Evolutionary conservation across 352 stramenopile genomes (phyloP).

Genomic region (Aphanomyces astaci): DNA sequence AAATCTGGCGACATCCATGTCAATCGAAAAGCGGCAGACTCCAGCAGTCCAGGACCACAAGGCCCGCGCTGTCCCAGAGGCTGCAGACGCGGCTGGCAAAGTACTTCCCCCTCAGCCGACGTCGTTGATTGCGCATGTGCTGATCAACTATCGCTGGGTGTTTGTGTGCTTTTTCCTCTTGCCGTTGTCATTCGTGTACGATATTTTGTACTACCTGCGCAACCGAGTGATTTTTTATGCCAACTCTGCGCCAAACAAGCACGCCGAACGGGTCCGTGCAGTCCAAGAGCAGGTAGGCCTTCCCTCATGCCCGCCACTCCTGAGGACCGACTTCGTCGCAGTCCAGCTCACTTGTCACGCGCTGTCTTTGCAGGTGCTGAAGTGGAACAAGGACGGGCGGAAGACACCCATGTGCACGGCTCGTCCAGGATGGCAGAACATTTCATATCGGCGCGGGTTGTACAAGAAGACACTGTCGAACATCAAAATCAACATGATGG

Average conservation of each 20-base stretch:
- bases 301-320: no score
- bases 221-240: conserved; percentile 10
- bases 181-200: conserved; percentile 12
- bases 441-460: conserved; percentile 9
- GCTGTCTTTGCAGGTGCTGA: conserved; percentile 7
- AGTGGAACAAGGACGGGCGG: conserved; percentile 13
- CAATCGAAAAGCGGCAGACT: no score
- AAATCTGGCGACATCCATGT: no score
- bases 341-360: neutral
- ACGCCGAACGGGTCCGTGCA: neutral
- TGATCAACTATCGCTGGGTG: conserved; percentile 21
- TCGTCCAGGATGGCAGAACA: conserved; percentile 24
- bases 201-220: conserved; percentile 9
- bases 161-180: conserved; percentile 20
- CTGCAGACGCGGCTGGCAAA: neutral
- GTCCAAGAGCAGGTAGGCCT: neutral
- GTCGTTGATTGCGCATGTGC: conserved; percentile 2
- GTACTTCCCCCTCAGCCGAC: neutral
- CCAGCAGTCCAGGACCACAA: no score
- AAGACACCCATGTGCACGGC: conserved; percentile 25
- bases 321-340: neutral
- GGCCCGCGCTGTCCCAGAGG: no score
- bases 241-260: neutral
- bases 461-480: conserved; percentile 27
- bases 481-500: conserved; percentile 24